Evolutionary conservation across 2,329 filamentous ascomycete species (phyloP).

Genomic region (Amylocarpus encephaloides): DNA sequence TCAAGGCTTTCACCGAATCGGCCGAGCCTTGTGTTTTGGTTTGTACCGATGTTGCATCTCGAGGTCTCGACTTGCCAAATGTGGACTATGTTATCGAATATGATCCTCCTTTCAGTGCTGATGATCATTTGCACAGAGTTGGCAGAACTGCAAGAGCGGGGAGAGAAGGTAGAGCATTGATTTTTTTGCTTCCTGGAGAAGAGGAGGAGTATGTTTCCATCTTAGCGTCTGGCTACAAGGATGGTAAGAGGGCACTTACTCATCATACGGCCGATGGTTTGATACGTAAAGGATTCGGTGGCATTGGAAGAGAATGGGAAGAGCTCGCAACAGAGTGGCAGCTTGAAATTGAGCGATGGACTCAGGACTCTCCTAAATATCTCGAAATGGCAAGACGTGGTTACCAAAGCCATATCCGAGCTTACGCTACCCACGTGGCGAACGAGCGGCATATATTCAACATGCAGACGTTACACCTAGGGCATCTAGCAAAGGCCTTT

Average conservation of each 20-base stretch:
- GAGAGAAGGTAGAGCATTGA: conserved; percentile 74
- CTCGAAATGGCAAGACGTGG: conserved; percentile 78
- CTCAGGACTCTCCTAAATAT: conserved; percentile 56
- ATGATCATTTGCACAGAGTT: conserved; percentile 91
- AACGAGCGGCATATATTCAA: conserved; percentile 84
- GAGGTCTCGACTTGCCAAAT: conserved; percentile 90
- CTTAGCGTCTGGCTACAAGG: conserved; percentile 35
- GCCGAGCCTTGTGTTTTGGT: conserved; percentile 75
- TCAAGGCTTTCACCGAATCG: conserved; percentile 70
- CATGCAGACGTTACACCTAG: conserved; percentile 83
- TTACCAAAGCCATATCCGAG: conserved; percentile 86
- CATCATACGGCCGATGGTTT: conserved; percentile 59
- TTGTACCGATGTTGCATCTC: conserved; percentile 91
- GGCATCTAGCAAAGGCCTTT: conserved; percentile 91
- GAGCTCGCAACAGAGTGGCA: conserved; percentile 61
- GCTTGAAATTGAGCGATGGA: conserved; percentile 60
- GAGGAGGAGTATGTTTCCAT: conserved; percentile 82
- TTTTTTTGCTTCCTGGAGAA: conserved; percentile 84
- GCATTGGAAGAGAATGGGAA: conserved; percentile 51
- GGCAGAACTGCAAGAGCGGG: conserved; percentile 93
- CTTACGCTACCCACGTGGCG: conserved; percentile 88
- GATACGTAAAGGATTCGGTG: conserved; percentile 57
- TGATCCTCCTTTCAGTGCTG: conserved; percentile 86
- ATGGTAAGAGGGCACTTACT: conserved; percentile 58
- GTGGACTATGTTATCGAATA: conserved; percentile 95